Evolutionary conservation across 805 yeast species (phyloP), one percentile per base, ranked within the genome.

Genomic region (Clavispora asparagi): DNA sequence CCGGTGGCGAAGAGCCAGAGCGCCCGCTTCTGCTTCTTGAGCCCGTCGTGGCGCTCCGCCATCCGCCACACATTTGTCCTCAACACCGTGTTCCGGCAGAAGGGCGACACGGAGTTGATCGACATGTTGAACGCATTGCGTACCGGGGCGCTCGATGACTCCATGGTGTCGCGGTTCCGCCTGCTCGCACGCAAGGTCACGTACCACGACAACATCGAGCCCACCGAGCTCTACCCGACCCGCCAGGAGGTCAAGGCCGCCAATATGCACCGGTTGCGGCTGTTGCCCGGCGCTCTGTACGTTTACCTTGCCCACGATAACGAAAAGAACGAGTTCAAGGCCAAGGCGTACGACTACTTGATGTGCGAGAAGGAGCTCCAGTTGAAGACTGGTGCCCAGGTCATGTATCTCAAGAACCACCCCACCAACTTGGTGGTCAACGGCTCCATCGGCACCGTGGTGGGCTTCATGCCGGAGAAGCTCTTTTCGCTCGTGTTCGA

Each of bases 81-180:
- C 39, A 70, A 74, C 43, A 82, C 80, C 54, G 85, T 87, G 19
- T 87, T 85, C 62, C 76, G 95, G 56, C 95, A 87, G 62, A 81
- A 79, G 59, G 86, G 87, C 25, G 95, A 87, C 60, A 69, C 76
- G 40, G 76, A 70, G 42, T 84, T 87, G 59, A 78, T 86, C 40
- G 76, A 77, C 25, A 86, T 87, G 92, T 69, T 87, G 55, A 84
- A 85, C 60, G 87, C 84, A 46, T 76, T 87, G 70, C 74, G 95
- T 62, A 64, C 74, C 45, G 95, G 94, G 0, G 57, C 60, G 4
- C 77, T 87, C 1, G 67, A 79, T 13, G 63, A 62, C 1, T 70
- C 70, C 12, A 77, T 85, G 5, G 64, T 69, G 11, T 45, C 49
- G 4, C 79, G 78, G 51, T 86, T 87, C 54, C 62, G 63, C 37